Evolutionary conservation across 371 early-diverging fungal species (phyloP).

Genomic region (Mucor racemosus): DNA sequence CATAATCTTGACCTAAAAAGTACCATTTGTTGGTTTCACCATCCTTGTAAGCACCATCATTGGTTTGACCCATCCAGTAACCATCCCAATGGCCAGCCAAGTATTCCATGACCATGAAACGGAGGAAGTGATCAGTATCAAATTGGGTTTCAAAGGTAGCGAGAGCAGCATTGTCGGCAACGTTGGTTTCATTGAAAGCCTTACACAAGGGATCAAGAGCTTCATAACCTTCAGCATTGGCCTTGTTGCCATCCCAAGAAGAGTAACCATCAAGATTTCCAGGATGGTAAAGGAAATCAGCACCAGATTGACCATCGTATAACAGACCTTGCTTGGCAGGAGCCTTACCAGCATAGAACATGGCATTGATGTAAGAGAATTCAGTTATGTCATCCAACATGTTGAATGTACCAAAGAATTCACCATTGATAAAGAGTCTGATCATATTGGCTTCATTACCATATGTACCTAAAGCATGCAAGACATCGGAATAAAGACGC

Average conservation of each 20-base stretch:
- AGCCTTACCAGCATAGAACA: slow-evolving; percentile 50
- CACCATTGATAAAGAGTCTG: slow-evolving; percentile 57
- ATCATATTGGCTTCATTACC: slow-evolving; percentile 58
- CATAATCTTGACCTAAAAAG: slow-evolving; percentile 56
- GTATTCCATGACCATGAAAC: slow-evolving; percentile 68
- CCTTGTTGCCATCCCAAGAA: slow-evolving; percentile 36
- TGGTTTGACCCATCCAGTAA: slow-evolving; percentile 63
- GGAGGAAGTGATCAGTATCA: slow-evolving; percentile 52
- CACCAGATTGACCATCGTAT: slow-evolving; percentile 60
- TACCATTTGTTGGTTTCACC: slow-evolving; percentile 51
- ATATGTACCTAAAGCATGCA: slow-evolving; percentile 54
- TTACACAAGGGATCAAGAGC: slow-evolving; percentile 50
- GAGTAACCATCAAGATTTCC: slow-evolving; percentile 33
- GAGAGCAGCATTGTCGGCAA: slow-evolving; percentile 45
- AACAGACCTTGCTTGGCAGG: slow-evolving; percentile 53
- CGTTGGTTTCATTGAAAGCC: slow-evolving; percentile 43
- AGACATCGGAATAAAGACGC: slow-evolving; percentile 57
- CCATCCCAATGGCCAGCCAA: slow-evolving; percentile 62
- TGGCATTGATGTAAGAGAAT: slow-evolving; percentile 53
- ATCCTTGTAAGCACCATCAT: slow-evolving; percentile 62
- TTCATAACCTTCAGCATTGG: slow-evolving; percentile 39
- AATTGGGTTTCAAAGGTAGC: slow-evolving; percentile 42
- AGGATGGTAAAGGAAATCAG: slow-evolving; percentile 48
- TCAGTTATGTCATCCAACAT: slow-evolving; percentile 56
- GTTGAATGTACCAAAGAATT: slow-evolving; percentile 59